A percentile compares a stretch with the other conserved stretches of the same genome.
phyloP scores from a whole-genome alignment of 345 rosid species.

The Heritiera fomes region DNA sequence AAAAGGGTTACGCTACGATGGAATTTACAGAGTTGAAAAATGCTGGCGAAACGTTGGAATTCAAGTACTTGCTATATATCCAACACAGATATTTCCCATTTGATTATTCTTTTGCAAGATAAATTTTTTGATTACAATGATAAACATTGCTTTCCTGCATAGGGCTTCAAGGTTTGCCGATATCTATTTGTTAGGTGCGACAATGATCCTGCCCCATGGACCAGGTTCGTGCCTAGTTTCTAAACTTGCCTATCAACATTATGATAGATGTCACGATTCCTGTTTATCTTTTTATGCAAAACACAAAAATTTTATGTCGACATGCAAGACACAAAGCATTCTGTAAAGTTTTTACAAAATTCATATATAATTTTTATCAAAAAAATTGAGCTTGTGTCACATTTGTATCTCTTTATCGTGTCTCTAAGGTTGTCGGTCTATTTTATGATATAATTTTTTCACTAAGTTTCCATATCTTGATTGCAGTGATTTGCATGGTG shows the following conservation, averaged over 20 bases:
- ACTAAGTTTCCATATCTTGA: background rate
- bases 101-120: background rate
- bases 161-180: constrained; percentile 59
- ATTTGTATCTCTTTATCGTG: too few relatives aligned
- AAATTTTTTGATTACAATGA: background rate
- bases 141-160: background rate
- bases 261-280: too few relatives aligned
- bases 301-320: too few relatives aligned
- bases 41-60: constrained; percentile 63
- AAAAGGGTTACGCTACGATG: constrained; percentile 63
- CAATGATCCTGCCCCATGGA: constrained; percentile 75
- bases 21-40: constrained; percentile 66
- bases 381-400: too few relatives aligned
- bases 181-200: constrained; percentile 66
- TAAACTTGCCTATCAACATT: background rate
- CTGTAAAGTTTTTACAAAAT: too few relatives aligned
- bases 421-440: too few relatives aligned
- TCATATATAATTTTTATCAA: too few relatives aligned
- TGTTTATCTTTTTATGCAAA: too few relatives aligned
- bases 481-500: constrained; percentile 48
- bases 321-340: too few relatives aligned
- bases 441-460: background rate
- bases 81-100: background rate
- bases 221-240: constrained; percentile 36
- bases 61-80: constrained; percentile 35